A percentile compares a stretch with the other conserved stretches of the same genome.
Evolutionary conservation across 2,329 filamentous ascomycete species (phyloP).

Genomic region (Alternaria viburni): DNA sequence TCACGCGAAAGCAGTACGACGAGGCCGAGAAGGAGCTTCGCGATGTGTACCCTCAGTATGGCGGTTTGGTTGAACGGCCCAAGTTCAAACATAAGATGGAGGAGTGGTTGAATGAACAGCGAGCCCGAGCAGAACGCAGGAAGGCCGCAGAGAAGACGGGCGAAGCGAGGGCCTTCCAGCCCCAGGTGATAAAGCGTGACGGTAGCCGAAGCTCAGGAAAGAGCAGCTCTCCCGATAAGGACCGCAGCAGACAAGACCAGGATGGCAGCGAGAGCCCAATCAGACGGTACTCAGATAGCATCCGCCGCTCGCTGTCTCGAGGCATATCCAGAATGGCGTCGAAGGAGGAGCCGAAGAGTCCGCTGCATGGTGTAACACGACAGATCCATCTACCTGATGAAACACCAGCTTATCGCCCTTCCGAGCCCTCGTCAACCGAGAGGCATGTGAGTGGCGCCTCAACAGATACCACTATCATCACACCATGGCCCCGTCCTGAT

Average conservation of each 20-base stretch:
- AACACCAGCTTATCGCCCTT: neutral
- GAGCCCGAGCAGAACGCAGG: constrained; percentile 21
- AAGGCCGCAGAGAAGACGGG: constrained; percentile 16
- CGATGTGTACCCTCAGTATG: constrained; percentile 38
- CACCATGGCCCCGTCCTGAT: constrained; percentile 9
- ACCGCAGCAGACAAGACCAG: neutral
- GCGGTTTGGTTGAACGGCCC: constrained; percentile 39
- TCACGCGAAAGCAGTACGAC: constrained; percentile 31
- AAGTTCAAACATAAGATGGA: constrained; percentile 35
- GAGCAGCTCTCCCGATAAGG: neutral
- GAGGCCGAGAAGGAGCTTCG: constrained; percentile 38
- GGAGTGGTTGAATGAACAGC: constrained; percentile 38
- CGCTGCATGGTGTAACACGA: constrained; percentile 30
- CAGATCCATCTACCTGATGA: constrained; percentile 19
- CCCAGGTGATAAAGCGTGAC: constrained; percentile 5
- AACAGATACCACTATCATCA: constrained; percentile 1
- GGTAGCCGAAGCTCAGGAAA: neutral
- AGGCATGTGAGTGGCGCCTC: neutral
- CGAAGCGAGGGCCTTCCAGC: constrained; percentile 10
- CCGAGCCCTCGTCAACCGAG: neutral
- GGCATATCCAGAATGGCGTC: constrained; percentile 5
- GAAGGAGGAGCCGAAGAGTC: constrained; percentile 25
- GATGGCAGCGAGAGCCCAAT: constrained; percentile 20
- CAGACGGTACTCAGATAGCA: constrained; percentile 24
- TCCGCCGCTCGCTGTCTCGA: constrained; percentile 25